Evolutionary conservation across 2,329 filamentous ascomycete species (phyloP).

Genomic region (Aspergillus brasiliensis): DNA sequence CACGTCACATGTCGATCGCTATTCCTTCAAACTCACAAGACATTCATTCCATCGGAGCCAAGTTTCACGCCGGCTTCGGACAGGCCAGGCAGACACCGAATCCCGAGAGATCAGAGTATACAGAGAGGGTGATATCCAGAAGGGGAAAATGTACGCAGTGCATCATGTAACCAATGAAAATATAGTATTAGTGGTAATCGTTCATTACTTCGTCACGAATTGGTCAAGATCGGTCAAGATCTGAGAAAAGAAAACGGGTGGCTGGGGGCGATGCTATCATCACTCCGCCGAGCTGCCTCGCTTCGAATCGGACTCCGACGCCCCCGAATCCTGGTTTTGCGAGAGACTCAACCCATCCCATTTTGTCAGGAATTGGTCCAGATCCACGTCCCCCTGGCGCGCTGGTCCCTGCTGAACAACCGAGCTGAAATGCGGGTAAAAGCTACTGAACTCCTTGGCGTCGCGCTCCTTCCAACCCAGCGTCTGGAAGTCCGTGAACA

Average conservation of each 20-base stretch:
- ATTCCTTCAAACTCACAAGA: neutral
- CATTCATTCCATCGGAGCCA: neutral
- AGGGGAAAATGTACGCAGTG: neutral
- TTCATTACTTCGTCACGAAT: neutral
- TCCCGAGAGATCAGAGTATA: neutral
- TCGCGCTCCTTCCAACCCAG: constrained; percentile 22
- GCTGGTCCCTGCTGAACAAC: constrained; percentile 14
- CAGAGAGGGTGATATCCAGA: neutral
- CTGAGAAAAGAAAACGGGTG: too few species aligned
- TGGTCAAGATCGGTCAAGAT: neutral
- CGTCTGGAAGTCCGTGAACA: constrained; percentile 26
- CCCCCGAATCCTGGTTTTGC: neutral
- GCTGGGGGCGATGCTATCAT: neutral
- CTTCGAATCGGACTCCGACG: neutral
- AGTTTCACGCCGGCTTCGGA: neutral
- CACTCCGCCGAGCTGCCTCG: neutral
- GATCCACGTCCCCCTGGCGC: constrained; percentile 5
- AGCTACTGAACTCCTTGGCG: constrained; percentile 25
- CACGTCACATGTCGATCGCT: neutral
- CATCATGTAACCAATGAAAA: too few species aligned
- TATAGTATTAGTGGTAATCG: neutral
- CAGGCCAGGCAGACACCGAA: neutral
- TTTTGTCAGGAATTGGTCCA: constrained; percentile 34
- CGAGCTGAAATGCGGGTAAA: constrained; percentile 27
- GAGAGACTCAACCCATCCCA: constrained; percentile 27